Evolutionary conservation across 306 rosid species (phyloP).

Genomic region (Medicago lupulina): DNA sequence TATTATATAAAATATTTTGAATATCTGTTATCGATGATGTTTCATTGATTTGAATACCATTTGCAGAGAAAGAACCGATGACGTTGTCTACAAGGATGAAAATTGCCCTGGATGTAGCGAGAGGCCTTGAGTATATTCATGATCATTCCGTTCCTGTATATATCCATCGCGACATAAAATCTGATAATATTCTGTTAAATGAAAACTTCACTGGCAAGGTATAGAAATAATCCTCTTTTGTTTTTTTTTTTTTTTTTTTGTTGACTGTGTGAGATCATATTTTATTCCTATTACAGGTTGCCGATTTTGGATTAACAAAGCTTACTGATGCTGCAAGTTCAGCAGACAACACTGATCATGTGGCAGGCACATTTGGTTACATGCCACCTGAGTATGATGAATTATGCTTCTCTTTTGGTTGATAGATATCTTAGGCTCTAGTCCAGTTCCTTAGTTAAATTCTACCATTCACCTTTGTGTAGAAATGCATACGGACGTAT

Average conservation of each 20-base stretch:
- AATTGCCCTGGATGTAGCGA: conserved; percentile 90
- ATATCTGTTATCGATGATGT: neutral
- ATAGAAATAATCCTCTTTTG: neutral
- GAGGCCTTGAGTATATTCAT: conserved; percentile 92
- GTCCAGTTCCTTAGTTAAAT: neutral
- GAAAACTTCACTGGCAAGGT: conserved; percentile 72
- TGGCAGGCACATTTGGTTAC: conserved; percentile 93
- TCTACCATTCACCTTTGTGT: conserved; percentile 40
- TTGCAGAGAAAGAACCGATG: conserved; percentile 66
- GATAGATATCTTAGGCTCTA: neutral
- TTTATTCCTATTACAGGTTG: conserved; percentile 61
- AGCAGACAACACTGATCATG: conserved; percentile 57
- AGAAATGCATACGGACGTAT: conserved; percentile 82
- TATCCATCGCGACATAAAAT: conserved; percentile 89
- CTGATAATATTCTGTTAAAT: conserved; percentile 86
- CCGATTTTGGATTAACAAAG: conserved; percentile 88
- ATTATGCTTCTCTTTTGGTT: neutral
- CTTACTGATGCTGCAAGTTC: conserved; percentile 73
- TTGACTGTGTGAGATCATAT: neutral
- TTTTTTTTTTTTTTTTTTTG: conserved; percentile 4
- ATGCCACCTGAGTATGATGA: conserved; percentile 93
- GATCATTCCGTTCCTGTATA: conserved; percentile 88
- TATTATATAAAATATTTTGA: neutral
- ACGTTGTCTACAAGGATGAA: conserved; percentile 86
- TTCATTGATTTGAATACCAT: neutral